Base-by-base conservation (phyloP, 2,329 filamentous ascomycete genomes). In the Xylariaceae sp. region DNA sequence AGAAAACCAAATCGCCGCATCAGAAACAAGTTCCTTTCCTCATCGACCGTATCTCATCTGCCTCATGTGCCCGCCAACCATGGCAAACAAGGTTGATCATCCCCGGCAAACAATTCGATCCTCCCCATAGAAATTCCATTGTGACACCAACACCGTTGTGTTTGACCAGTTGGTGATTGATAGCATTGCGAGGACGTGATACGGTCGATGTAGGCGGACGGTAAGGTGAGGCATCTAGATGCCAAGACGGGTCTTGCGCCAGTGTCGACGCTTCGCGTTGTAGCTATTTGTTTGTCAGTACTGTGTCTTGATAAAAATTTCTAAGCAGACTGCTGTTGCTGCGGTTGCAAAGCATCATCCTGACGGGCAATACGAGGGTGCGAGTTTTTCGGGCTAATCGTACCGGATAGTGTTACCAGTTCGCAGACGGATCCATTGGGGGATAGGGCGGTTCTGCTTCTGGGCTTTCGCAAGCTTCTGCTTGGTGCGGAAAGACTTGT, bases 401-500 rank as follows among this genome's bases (percentile, higher is more conserved):
- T 89, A 98, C 93, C 91, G 87, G 79, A 98, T 96, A 76, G 90
- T 96, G 85, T 98, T 98, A 75, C 84, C 86, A 65, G 93, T 97
- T 73, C 91, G 86, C 68, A 98, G 84, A 71, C 93, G 87, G 72
- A 98, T 97, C 93, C 93, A 98, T 82, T 98, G 93, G 59, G 93
- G 93, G 72, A 98, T 96, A 64, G 93, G 93, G 72, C 93, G 87
- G 86, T 98, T 98, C 82, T 97, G 91, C 85, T 95, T 97, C 83
- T 97, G 91, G 71, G 93, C 93, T 83, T 91, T 96, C 71, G 93
- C 93, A 79, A 98, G 89, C 93, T 98, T 98, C 77, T 94, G 87
- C 90, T 98, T 98, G 77, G 90, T 96, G 73, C 90, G 87, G 89
- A 98, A 98, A 71, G 90, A 88, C 86, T 98, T 98, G 81, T 98